A percentile compares a stretch with the other conserved stretches of the same genome.
phyloP scores from a whole-genome alignment of 2,329 filamentous ascomycete genomes.

The Nemania sp. region DNA sequence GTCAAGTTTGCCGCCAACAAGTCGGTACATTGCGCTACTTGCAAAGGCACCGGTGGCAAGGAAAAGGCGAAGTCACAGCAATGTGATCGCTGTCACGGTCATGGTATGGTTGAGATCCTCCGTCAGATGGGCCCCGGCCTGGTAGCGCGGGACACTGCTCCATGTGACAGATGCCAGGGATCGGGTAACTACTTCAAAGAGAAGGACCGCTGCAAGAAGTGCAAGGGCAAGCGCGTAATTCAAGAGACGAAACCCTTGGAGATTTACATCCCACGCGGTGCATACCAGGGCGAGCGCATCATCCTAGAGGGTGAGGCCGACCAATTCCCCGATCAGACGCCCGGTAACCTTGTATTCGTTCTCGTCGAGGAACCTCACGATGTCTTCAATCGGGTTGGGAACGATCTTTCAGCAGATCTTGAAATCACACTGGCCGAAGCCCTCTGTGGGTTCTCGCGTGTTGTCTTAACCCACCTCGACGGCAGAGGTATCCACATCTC shows the following conservation, averaged over 20 bases:
- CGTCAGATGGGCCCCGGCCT: slow-evolving; percentile 88
- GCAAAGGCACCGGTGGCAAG: slow-evolving; percentile 91
- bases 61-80: slow-evolving; percentile 87
- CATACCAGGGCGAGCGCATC: slow-evolving; percentile 88
- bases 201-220: slow-evolving; percentile 99
- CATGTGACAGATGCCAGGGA: slow-evolving; percentile 86
- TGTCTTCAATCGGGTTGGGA: slow-evolving; percentile 82
- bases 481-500: slow-evolving; percentile 87
- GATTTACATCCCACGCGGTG: slow-evolving; percentile 92
- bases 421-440: slow-evolving; percentile 86
- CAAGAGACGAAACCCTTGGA: slow-evolving; percentile 95
- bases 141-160: slow-evolving; percentile 81
- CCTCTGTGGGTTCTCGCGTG: slow-evolving; percentile 87
- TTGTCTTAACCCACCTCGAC: slow-evolving; percentile 92
- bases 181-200: slow-evolving; percentile 90
- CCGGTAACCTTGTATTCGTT: slow-evolving; percentile 93
- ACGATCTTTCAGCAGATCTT: slow-evolving; percentile 85
- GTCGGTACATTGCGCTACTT: slow-evolving; percentile 87
- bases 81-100: slow-evolving; percentile 87
- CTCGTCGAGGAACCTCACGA: slow-evolving; percentile 85
- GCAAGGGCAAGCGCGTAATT: slow-evolving; percentile 89
- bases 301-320: slow-evolving; percentile 94
- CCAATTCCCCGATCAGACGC: slow-evolving; percentile 87
- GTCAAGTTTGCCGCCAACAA: slow-evolving; percentile 97
- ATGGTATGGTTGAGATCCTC: slow-evolving; percentile 80